A percentile compares a stretch with the other conserved stretches of the same genome.
Conservation (phyloP, 768 basidiomycete species). For the Lactarius psammicola region DNA sequence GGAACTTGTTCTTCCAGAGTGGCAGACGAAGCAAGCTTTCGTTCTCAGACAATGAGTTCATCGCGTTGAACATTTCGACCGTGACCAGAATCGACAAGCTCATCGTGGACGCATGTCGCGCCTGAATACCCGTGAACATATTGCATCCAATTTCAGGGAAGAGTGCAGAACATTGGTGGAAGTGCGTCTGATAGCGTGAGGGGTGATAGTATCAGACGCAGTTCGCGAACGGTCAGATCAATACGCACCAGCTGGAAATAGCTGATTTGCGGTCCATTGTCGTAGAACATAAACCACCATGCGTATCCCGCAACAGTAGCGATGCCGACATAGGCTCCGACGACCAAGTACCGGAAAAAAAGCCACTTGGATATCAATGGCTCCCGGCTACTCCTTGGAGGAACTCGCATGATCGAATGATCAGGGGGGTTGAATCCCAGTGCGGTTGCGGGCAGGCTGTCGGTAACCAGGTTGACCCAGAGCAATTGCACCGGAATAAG, state of each 20-base stretch:
- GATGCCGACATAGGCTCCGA: conserved; percentile 90
- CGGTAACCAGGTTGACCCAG: conserved; percentile 98
- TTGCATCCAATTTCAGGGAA: conserved; percentile 93
- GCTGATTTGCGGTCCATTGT: conserved; percentile 87
- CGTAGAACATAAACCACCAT: conserved; percentile 98
- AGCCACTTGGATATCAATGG: conserved; percentile 91
- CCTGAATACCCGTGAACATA: conserved; percentile 90
- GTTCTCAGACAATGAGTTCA: conserved; percentile 98
- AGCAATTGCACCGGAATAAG: conserved; percentile 96
- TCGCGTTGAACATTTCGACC: conserved; percentile 96
- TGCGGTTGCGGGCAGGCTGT: conserved; percentile 94
- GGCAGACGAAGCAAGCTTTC: conserved; percentile 88
- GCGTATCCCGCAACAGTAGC: conserved; percentile 98
- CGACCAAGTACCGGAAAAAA: conserved; percentile 92
- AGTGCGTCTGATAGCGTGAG: conserved; percentile 77
- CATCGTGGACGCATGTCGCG: conserved; percentile 90
- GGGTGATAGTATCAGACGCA: conserved; percentile 2
- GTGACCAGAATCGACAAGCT: conserved; percentile 95
- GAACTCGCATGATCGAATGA: conserved; percentile 94
- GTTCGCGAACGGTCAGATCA: conserved; percentile 14
- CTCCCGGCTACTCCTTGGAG: conserved; percentile 86
- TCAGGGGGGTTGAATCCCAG: conserved; percentile 98
- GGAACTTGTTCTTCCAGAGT: conserved; percentile 92
- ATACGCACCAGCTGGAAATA: conserved; percentile 85
- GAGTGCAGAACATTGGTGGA: conserved; percentile 80